Conservation (phyloP, 2,329 filamentous ascomycete genomes). For the Colletotrichum cereale region DNA sequence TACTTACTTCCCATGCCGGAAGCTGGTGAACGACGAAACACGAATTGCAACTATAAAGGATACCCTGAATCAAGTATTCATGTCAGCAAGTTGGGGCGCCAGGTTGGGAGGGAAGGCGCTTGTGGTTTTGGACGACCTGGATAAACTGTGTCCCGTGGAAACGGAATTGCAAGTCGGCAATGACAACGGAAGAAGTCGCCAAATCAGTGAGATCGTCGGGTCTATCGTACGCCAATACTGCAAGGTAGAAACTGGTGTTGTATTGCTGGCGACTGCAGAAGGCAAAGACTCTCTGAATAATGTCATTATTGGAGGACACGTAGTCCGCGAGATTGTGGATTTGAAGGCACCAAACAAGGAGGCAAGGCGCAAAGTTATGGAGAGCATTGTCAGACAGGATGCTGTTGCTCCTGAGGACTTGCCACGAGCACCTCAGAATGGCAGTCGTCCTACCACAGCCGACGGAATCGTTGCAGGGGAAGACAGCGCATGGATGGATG, state of each 20-base stretch:
- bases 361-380: conserved; percentile 83
- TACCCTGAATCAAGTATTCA: conserved; percentile 84
- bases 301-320: conserved; percentile 89
- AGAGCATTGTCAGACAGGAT: conserved; percentile 77
- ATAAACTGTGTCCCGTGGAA: conserved; percentile 92
- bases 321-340: conserved; percentile 90
- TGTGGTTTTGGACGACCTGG: conserved; percentile 92
- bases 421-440: conserved; percentile 49
- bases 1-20: conserved; percentile 87
- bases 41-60: conserved; percentile 93
- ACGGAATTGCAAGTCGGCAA: conserved; percentile 94
- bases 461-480: conserved; percentile 67
- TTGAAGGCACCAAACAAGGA: conserved; percentile 95
- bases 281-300: conserved; percentile 94
- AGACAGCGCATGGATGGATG: conserved; percentile 80
- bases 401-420: conserved; percentile 56
- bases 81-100: conserved; percentile 91
- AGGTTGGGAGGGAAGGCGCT: conserved; percentile 85
- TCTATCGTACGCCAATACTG: conserved; percentile 88
- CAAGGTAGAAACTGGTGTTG: conserved; percentile 81
- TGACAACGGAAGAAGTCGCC: conserved; percentile 91
- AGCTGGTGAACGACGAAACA: conserved; percentile 90
- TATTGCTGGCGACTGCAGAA: conserved; percentile 90
- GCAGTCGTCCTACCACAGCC: conserved; percentile 69
- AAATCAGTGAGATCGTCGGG: conserved; percentile 90